phyloP scores from a whole-genome alignment of 495 filamentous ascomycete genomes.

The Penicillium cosmopolitanum region DNA sequence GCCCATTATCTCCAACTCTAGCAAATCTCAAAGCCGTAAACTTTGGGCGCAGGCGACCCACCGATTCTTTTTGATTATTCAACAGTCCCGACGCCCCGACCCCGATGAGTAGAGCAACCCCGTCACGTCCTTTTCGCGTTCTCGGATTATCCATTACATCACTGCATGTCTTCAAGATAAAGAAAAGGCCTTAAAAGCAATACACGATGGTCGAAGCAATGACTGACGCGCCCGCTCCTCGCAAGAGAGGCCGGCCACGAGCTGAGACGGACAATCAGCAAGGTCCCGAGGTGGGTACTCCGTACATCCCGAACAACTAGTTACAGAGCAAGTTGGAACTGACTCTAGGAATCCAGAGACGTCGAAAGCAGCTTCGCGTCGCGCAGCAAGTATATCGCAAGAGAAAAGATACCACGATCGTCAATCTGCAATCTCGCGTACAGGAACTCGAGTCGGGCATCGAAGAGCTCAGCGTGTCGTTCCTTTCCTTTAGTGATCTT shows the following conservation, averaged over 20 bases:
- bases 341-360: slow-evolving; percentile 34
- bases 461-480: slow-evolving; percentile 75
- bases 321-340: background rate
- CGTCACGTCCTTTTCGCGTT: background rate
- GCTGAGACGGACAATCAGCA: slow-evolving; percentile 25
- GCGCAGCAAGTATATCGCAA: slow-evolving; percentile 84
- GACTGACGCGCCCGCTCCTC: slow-evolving; percentile 13
- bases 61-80: slow-evolving; percentile 28
- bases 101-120: too few species aligned
- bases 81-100: slow-evolving; percentile 14
- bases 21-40: too few species aligned
- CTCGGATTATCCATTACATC: slow-evolving; percentile 10
- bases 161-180: background rate
- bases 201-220: slow-evolving; percentile 18
- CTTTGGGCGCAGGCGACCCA: background rate
- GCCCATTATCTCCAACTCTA: too few species aligned
- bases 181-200: background rate
- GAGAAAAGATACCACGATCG: slow-evolving; percentile 82
- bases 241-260: slow-evolving; percentile 32
- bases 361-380: slow-evolving; percentile 83
- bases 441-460: slow-evolving; percentile 68
- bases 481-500: slow-evolving; percentile 44
- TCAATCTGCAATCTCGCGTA: slow-evolving; percentile 69
- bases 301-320: background rate
- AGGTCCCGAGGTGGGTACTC: slow-evolving; percentile 32